Percentiles rank a stretch among this genome's conserved stretches.
These are phyloP conservation scores for Pseudogymnoascus sp. DNA, from an alignment of 2,329 filamentous ascomycete species.

Conservation along the genomic window DNA sequence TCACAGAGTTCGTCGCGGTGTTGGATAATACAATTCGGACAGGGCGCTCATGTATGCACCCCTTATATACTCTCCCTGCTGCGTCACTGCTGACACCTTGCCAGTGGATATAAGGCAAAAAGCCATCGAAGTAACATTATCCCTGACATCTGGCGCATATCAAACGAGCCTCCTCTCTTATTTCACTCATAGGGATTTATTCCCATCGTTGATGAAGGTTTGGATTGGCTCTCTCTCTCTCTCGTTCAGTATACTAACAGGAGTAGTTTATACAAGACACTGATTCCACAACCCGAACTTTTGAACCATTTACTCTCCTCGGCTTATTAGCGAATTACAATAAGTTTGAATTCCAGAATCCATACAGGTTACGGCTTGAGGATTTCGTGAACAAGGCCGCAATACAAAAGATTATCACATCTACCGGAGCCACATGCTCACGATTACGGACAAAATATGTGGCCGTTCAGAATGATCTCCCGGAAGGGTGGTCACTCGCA, in stretches of 20 bases:
- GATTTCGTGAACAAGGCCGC: constrained; percentile 91
- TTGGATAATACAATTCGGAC: constrained; percentile 78
- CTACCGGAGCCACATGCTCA: constrained; percentile 66
- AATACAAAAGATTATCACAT: constrained; percentile 73
- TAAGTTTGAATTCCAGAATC: constrained; percentile 98
- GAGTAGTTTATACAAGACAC: constrained; percentile 72
- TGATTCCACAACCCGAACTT: constrained; percentile 53
- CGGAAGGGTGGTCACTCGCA: constrained; percentile 80
- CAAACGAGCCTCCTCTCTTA: constrained; percentile 92
- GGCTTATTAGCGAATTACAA: constrained; percentile 95
- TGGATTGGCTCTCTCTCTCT: constrained; percentile 14
- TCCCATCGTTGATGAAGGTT: constrained; percentile 92
- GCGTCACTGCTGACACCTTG: constrained; percentile 23
- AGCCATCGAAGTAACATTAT: constrained; percentile 73
- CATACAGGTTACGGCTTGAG: constrained; percentile 82
- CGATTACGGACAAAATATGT: constrained; percentile 68
- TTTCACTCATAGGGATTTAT: constrained; percentile 88
- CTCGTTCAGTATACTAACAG: constrained; percentile 8
- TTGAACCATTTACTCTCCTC: constrained; percentile 73
- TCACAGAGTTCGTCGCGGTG: constrained; percentile 79
- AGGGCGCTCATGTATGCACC: constrained; percentile 57
- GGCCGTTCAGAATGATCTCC: constrained; percentile 80
- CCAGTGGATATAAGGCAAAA: constrained; percentile 68
- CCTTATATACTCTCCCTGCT: background rate
- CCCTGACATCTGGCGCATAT: constrained; percentile 87